phyloP scores from a whole-genome alignment of 2,329 filamentous ascomycete genomes.

The Aspergillus thermomutatus region DNA sequence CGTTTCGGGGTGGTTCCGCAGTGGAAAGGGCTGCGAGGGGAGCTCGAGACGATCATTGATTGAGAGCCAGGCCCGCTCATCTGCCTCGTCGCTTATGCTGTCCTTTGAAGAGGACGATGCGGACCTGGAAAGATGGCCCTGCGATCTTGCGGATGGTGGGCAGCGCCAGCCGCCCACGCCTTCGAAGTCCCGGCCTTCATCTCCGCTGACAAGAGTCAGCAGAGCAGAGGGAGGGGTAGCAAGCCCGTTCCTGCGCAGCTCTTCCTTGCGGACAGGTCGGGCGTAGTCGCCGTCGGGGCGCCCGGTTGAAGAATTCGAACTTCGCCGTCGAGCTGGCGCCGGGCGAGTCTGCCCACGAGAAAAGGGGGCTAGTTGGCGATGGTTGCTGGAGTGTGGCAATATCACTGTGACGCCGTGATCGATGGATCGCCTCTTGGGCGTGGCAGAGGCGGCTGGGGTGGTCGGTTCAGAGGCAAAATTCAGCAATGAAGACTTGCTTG shows the following conservation, averaged over 20 bases:
- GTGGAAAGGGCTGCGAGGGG: constrained; percentile 28
- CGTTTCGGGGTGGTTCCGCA: constrained; percentile 10
- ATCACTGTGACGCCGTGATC: constrained; percentile 11
- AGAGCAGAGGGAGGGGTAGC: constrained; percentile 16
- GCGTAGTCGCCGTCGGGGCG: constrained; percentile 1
- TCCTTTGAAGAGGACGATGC: constrained; percentile 23
- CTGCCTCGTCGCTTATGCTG: constrained; percentile 23
- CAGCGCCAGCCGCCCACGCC: constrained; percentile 42
- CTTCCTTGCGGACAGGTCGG: constrained; percentile 12
- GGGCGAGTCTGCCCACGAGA: constrained; percentile 4
- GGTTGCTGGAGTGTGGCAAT: not conserved
- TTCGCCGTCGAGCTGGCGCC: constrained; percentile 3
- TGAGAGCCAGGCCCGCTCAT: constrained; percentile 38
- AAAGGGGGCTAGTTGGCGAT: constrained; percentile 4
- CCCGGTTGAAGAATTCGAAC: constrained; percentile 4
- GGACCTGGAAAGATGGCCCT: constrained; percentile 19
- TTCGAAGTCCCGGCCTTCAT: constrained; percentile 42
- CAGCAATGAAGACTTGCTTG: constrained; percentile 25
- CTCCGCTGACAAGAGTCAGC: constrained; percentile 27
- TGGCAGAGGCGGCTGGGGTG: constrained; percentile 17
- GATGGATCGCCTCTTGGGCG: constrained; percentile 23
- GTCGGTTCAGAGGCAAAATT: constrained; percentile 29
- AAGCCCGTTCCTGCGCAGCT: constrained; percentile 13
- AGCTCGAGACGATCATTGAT: constrained; percentile 38
- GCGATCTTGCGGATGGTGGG: constrained; percentile 16